These are phyloP conservation scores for Penicilliopsis zonata DNA, from an alignment of 495 filamentous ascomycete genomes.

Conservation along the genomic window DNA sequence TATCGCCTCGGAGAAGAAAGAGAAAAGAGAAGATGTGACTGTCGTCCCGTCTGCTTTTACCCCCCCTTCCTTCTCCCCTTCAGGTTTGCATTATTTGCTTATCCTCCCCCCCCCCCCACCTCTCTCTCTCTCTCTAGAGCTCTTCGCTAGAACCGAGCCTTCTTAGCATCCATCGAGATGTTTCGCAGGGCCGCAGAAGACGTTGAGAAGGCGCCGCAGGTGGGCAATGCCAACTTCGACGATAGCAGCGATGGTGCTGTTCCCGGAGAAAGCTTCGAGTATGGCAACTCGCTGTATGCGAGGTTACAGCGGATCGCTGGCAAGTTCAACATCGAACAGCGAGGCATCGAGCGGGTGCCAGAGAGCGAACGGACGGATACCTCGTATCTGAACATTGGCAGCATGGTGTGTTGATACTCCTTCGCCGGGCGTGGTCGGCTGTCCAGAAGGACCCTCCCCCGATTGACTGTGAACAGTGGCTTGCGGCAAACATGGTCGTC, in stretches of 20 bases:
- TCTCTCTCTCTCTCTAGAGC: slow-evolving; percentile 1
- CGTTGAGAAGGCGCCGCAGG: slow-evolving; percentile 29
- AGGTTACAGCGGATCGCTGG: slow-evolving; percentile 59
- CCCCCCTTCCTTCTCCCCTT: slow-evolving; percentile 2
- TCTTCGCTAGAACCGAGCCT: too few relatives aligned
- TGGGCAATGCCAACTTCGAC: slow-evolving; percentile 28
- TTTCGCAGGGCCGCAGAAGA: slow-evolving; percentile 17
- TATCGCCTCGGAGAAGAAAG: neutral
- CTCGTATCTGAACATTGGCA: slow-evolving; percentile 55
- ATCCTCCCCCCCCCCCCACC: slow-evolving; percentile 11
- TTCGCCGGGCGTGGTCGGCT: neutral
- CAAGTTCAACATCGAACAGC: slow-evolving; percentile 58
- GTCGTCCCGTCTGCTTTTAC: slow-evolving; percentile 2
- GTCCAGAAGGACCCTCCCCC: slow-evolving; percentile 6
- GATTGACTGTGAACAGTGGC: slow-evolving; percentile 47
- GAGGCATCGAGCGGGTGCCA: slow-evolving; percentile 74
- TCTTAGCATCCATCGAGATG: slow-evolving; percentile 9
- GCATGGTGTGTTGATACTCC: slow-evolving; percentile 49
- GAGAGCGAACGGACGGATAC: slow-evolving; percentile 58
- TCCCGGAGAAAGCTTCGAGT: slow-evolving; percentile 46
- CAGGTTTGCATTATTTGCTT: slow-evolving; percentile 11
- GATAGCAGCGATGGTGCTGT: slow-evolving; percentile 44
- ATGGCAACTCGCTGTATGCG: slow-evolving; percentile 50
- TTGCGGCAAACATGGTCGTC: slow-evolving; percentile 76
- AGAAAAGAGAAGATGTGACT: slow-evolving; percentile 18